Conservation (phyloP, 306 rosid species). For the Nissolia schottii region DNA sequence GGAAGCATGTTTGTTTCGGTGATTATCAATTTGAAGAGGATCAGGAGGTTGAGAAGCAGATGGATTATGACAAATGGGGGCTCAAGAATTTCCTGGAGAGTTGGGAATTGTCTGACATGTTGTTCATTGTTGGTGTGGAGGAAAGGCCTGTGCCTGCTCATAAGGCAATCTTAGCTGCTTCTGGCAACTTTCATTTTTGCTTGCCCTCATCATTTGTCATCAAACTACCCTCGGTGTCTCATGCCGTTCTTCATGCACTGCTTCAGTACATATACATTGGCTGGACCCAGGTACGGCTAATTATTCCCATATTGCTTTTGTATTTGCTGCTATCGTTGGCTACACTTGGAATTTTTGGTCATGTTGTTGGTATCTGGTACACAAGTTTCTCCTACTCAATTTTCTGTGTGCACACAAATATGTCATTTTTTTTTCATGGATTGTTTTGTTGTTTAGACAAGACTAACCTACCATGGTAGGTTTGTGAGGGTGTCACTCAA, state of each 20-base stretch:
- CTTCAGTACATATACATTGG: conserved; percentile 89
- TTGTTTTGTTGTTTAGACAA: neutral
- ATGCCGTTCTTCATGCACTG: conserved; percentile 61
- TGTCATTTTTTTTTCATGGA: neutral
- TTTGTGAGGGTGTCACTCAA: neutral
- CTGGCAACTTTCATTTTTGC: conserved; percentile 58
- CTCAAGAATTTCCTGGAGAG: conserved; percentile 67
- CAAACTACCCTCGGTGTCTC: conserved; percentile 45
- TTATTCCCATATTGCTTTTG: neutral
- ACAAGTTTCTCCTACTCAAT: neutral
- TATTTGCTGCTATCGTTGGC: neutral
- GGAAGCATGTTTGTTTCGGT: conserved; percentile 57
- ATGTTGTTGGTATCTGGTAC: neutral
- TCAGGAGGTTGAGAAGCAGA: conserved; percentile 27
- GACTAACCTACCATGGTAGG: neutral
- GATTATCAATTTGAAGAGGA: conserved; percentile 50
- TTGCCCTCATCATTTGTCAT: conserved; percentile 53
- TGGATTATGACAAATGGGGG: conserved; percentile 73
- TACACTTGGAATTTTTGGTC: neutral
- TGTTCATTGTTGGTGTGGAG: conserved; percentile 56
- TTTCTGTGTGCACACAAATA: neutral
- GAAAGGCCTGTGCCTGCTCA: conserved; percentile 87
- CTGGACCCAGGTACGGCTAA: conserved; percentile 54
- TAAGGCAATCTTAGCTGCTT: conserved; percentile 66
- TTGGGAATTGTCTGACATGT: conserved; percentile 77